A percentile compares a stretch with the other conserved stretches of the same genome.
Conservation (phyloP, 2,329 filamentous ascomycete genomes). For the Zarea fungicola region DNA sequence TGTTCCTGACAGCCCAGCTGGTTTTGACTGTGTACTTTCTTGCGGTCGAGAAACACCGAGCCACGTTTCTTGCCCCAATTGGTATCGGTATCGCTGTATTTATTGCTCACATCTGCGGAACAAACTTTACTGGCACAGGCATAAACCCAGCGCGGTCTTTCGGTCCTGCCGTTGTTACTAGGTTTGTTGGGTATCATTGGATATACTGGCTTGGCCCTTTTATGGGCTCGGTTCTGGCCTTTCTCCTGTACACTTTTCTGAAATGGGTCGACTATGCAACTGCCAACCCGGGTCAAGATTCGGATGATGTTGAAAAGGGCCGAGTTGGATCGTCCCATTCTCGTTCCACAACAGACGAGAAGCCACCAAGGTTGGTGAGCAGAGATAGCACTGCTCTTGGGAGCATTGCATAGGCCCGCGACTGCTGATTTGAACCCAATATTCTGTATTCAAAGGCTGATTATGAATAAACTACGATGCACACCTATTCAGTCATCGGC, state of each 20-base stretch:
- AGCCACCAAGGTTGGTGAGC: neutral
- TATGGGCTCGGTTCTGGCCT: slow-evolving; percentile 44
- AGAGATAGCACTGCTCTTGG: neutral
- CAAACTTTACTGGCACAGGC: slow-evolving; percentile 43
- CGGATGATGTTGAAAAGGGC: slow-evolving; percentile 25
- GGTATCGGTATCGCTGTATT: slow-evolving; percentile 69
- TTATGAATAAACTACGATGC: too few species aligned
- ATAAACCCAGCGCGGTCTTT: slow-evolving; percentile 49
- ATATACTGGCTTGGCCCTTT: slow-evolving; percentile 52
- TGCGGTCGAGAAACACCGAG: slow-evolving; percentile 67
- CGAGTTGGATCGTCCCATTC: neutral
- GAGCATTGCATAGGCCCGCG: too few species aligned
- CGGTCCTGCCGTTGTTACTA: slow-evolving; percentile 40
- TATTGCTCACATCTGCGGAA: slow-evolving; percentile 44
- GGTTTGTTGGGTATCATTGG: slow-evolving; percentile 45
- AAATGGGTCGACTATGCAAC: slow-evolving; percentile 48
- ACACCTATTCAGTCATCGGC: too few species aligned
- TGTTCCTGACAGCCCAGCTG: slow-evolving; percentile 59
- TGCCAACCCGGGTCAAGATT: slow-evolving; percentile 46
- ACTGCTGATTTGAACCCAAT: too few species aligned
- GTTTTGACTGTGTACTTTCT: slow-evolving; percentile 64
- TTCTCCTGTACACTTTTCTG: slow-evolving; percentile 44
- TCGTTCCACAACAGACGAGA: neutral
- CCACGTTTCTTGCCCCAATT: slow-evolving; percentile 65
- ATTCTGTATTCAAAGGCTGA: too few species aligned